A percentile compares a stretch with the other conserved stretches of the same genome.
Evolutionary conservation across 1,284 basidiomycete species (phyloP).

Genomic region (Pholiota adiposa): DNA sequence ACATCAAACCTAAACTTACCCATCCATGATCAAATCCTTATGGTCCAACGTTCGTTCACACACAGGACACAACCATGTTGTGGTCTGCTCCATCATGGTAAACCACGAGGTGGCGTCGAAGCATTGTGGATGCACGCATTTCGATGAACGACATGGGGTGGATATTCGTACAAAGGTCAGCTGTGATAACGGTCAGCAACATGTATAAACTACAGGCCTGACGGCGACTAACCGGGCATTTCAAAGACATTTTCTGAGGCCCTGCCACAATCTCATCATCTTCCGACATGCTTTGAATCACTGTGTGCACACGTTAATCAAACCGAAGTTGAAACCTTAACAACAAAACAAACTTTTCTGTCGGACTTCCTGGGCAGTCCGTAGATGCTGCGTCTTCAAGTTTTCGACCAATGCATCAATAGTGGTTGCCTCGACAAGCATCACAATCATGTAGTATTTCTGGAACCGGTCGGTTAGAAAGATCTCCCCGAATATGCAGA

Average conservation of each 20-base stretch:
- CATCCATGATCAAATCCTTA: constrained; percentile 90
- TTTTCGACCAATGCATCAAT: constrained; percentile 70
- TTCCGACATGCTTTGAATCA: constrained; percentile 59
- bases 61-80: constrained; percentile 96
- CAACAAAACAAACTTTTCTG: constrained; percentile 56
- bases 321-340: background rate
- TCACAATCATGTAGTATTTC: constrained; percentile 87
- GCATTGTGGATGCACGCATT: constrained; percentile 92
- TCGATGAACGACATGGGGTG: constrained; percentile 83
- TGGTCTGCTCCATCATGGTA: constrained; percentile 94
- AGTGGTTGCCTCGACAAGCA: constrained; percentile 77
- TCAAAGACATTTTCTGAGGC: constrained; percentile 86
- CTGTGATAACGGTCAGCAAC: constrained; percentile 40
- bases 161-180: constrained; percentile 88
- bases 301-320: constrained; percentile 42
- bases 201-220: background rate
- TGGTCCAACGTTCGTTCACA: constrained; percentile 83
- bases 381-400: constrained; percentile 69
- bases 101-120: constrained; percentile 97
- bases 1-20: constrained; percentile 52
- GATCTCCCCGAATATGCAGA: background rate
- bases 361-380: constrained; percentile 68
- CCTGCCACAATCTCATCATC: constrained; percentile 92
- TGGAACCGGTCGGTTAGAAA: constrained; percentile 33
- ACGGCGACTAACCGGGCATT: constrained; percentile 78